Evolutionary conservation across 208 protist genomes (phyloP), one percentile per base, ranked within the genome.

Genomic region (Wallacemonas rigidus): DNA sequence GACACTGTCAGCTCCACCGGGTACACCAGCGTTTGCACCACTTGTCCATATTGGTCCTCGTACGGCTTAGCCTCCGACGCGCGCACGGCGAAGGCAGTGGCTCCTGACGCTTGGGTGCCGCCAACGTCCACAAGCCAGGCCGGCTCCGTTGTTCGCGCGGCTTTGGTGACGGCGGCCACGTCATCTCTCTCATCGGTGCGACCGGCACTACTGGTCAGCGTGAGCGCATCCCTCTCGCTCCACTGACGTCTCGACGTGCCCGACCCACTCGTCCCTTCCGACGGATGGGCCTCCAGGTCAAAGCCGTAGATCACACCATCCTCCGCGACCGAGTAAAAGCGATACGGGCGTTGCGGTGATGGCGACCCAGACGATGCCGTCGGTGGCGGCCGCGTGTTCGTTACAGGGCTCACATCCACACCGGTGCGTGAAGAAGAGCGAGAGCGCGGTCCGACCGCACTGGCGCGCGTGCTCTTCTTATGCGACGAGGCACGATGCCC

Each of bases 11-110:
- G 4, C 7, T 44, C 60, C 15, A 7, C 26, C 60, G 60, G 60
- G 43, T 65, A 65, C 60, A 65, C 60, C 41, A 8, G 38, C 15
- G 60, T 65, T 35, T 65, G 60, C 60, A 65, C 60, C n/a, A 65
- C 43, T 6, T 65, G 36, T 9, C 60, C 60, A 41, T 65, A 50
- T 5, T 65, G 41, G 40, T 65, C 60, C 41, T 65, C 60, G 60
- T 65, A 65, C 40, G 60, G 60, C 5, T 65, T 65, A 0, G 60
- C 60, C 43, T 44, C 60, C 11, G 60, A 65, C 6, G 50, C 60
- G n/a, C 60, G 60, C 60, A 65, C 60, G 8, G 60, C 60, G 41
- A 65, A 50, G 11, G 60, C 60, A 15, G 6, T 1, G 7, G 60
- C n/a, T 5, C 6, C 14, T 4, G 41, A 11, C 4, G 60, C 0